These are phyloP conservation scores for Phialophora expanda DNA, from an alignment of 2,329 filamentous ascomycete genomes.

Conservation along the genomic window DNA sequence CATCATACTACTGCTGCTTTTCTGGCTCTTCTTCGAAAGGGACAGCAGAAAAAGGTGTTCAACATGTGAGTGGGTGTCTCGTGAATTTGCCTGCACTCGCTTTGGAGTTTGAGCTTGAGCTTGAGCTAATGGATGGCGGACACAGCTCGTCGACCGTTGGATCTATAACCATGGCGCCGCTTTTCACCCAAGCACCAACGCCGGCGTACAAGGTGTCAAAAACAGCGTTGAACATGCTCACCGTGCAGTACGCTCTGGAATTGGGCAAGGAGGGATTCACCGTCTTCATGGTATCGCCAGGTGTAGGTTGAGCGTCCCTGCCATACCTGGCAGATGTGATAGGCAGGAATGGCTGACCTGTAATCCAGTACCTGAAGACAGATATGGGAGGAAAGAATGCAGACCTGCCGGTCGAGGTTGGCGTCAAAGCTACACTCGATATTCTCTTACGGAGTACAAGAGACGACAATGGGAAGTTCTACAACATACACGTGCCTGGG, in stretches of 20 bases:
- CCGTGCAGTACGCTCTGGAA: slow-evolving; percentile 50
- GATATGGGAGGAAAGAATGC: slow-evolving; percentile 51
- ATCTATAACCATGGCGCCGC: slow-evolving; percentile 45
- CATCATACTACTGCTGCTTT: slow-evolving; percentile 51
- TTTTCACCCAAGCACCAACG: slow-evolving; percentile 36
- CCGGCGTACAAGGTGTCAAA: slow-evolving; percentile 56
- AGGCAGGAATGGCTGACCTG: background rate
- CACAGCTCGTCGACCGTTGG: slow-evolving; percentile 48
- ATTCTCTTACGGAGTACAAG: slow-evolving; percentile 53
- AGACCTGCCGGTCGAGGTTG: slow-evolving; percentile 50
- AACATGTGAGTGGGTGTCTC: slow-evolving; percentile 49
- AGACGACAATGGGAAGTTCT: slow-evolving; percentile 56
- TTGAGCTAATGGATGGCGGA: background rate
- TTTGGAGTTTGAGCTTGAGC: background rate
- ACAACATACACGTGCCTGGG: slow-evolving; percentile 49
- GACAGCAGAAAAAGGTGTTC: slow-evolving; percentile 50
- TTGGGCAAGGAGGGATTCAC: slow-evolving; percentile 51
- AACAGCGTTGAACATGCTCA: slow-evolving; percentile 56
- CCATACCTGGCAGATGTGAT: slow-evolving; percentile 16
- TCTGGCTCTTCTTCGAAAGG: slow-evolving; percentile 48
- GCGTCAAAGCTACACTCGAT: slow-evolving; percentile 47
- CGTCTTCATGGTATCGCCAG: slow-evolving; percentile 52
- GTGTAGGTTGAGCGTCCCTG: slow-evolving; percentile 45
- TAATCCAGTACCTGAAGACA: slow-evolving; percentile 53
- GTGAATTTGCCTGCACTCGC: background rate